Base-by-base conservation (phyloP, 2,329 filamentous ascomycete genomes). In the Neocatenulostroma microsporum region DNA sequence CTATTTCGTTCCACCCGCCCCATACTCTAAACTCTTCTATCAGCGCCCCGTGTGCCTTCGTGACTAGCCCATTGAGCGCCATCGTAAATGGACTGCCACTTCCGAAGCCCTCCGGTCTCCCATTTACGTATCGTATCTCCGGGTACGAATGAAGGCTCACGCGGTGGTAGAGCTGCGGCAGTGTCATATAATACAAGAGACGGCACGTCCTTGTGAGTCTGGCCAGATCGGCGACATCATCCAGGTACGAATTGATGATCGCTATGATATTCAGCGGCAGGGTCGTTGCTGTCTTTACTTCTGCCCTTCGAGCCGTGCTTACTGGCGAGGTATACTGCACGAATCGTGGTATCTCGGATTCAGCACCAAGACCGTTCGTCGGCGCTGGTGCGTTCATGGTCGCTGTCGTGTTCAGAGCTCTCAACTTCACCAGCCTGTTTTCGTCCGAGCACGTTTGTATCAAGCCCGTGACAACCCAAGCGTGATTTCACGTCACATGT, bases 161-260 rank as follows among this genome's bases (percentile, higher is more conserved):
- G 21, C 62, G 57, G 52, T 68, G 65, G 57, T 79, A 80, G 26
- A 80, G 67, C 39, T 72, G 73, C 14, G 76, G 76, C 3, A 79
- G 61, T 21, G 72, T 66, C 73, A 80, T 78, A 60, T 80, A 80
- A 47, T 78, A 75, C 48, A 79, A 67, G 26, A 80, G 66, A 11
- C 74, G 68, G 43, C 72, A 78, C 34, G 75, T 76, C 39, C 74
- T 67, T 44, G 74, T 77, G 36, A 78, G 56, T 41, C 73, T 67
- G 21, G 74, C 73, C 18, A 80, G 67, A 51, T 79, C 76, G 41
- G 59, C 69, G 28, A 67, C 62, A 60, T 78, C 64, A 44, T 78
- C 72, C 31, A 80, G 71, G 53, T 72, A 63, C 29, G 69, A 65
- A 34, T 78, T 61, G 39, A 79, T 76, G 40, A 69, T 60, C 21